Evolutionary conservation across 1,284 basidiomycete species (phyloP).

Genomic region (Heterobasidion occidentale): DNA sequence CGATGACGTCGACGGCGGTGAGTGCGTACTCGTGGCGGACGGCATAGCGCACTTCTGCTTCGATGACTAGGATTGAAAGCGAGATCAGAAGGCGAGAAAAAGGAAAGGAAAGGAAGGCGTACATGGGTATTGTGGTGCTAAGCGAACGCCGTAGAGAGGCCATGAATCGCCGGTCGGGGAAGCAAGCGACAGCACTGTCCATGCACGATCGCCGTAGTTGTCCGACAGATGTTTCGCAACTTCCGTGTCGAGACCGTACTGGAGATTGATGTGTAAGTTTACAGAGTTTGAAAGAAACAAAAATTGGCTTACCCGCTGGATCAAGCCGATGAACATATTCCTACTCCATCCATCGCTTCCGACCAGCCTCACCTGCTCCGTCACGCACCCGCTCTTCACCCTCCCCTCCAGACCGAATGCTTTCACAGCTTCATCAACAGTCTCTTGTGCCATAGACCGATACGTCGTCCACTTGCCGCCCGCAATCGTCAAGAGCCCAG

Average conservation of each 20-base stretch:
- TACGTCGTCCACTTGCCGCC: conserved; percentile 99
- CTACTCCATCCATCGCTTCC: conserved; percentile 94
- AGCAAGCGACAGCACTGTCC: conserved; percentile 85
- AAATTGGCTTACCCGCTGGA: conserved; percentile 59
- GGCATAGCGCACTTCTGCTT: conserved; percentile 92
- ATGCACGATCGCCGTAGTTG: conserved; percentile 94
- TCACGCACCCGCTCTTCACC: conserved; percentile 65
- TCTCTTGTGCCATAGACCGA: conserved; percentile 93
- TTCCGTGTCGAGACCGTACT: conserved; percentile 87
- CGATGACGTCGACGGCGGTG: conserved; percentile 88
- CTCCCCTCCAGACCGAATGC: conserved; percentile 60
- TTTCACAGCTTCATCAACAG: conserved; percentile 84
- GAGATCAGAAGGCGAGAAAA: neutral
- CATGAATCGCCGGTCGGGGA: conserved; percentile 73
- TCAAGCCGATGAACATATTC: conserved; percentile 96
- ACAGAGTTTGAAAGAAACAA: neutral
- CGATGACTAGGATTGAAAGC: conserved; percentile 52
- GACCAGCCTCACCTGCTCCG: conserved; percentile 76
- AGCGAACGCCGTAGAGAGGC: conserved; percentile 82
- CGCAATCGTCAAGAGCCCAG: conserved; percentile 88
- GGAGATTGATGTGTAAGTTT: conserved; percentile 2
- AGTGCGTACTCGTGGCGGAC: conserved; percentile 87
- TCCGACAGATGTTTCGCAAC: conserved; percentile 92
- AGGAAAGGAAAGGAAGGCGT: conserved; percentile 14
- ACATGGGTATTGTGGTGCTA: conserved; percentile 78